Evolutionary conservation across 148 eudicot genomes (phyloP).

Genomic region (Persicaria maculosa): DNA sequence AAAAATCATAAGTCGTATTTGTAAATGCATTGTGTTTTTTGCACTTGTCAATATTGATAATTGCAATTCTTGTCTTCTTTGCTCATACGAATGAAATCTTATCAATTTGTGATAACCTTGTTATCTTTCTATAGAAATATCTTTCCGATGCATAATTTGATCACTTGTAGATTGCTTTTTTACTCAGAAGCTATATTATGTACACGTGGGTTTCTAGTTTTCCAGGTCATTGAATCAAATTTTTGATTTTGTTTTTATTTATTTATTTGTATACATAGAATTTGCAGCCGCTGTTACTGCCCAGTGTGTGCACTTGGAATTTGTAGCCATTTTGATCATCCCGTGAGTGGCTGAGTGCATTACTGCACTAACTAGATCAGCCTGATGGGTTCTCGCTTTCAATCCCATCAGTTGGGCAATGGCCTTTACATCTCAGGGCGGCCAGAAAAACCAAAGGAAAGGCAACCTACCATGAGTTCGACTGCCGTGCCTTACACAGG

Average conservation of each 20-base stretch:
- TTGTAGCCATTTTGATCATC: constrained; percentile 13
- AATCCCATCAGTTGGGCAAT: constrained; percentile 85
- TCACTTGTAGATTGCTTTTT: neutral
- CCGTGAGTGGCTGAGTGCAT: neutral
- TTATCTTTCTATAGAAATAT: neutral
- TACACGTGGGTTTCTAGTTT: neutral
- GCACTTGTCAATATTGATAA: neutral
- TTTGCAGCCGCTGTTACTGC: neutral
- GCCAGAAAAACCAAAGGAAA: constrained; percentile 93
- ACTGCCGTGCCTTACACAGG: constrained; percentile 92
- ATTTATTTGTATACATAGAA: neutral
- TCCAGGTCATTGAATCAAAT: neutral
- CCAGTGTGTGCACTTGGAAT: neutral
- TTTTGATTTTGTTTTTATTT: neutral
- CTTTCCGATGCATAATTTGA: neutral
- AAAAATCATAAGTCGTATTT: neutral
- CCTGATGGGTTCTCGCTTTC: constrained; percentile 80
- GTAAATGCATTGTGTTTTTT: neutral
- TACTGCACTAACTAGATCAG: constrained; percentile 13
- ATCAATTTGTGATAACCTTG: neutral
- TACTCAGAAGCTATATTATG: neutral
- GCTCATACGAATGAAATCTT: neutral
- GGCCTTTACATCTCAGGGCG: constrained; percentile 92
- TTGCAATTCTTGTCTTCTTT: neutral
- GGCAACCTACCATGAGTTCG: constrained; percentile 85